phyloP scores from a whole-genome alignment of 1,284 basidiomycete genomes.

The Cryptococcus jaspeensis region DNA sequence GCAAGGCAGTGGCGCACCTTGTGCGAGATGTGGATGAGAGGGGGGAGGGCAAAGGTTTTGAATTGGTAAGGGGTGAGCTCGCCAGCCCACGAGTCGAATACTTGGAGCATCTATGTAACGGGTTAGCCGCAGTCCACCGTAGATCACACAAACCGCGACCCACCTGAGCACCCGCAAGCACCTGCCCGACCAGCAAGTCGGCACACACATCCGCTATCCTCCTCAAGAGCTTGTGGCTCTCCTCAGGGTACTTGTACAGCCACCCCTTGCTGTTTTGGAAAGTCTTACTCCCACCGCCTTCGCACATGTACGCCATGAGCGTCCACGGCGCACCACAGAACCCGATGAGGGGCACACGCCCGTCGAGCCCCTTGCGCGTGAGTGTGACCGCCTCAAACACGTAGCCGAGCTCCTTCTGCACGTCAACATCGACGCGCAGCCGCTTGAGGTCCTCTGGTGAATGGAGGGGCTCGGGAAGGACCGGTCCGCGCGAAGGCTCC shows the following conservation, averaged over 20 bases:
- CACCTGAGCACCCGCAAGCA: slow-evolving; percentile 89
- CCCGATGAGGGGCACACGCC: slow-evolving; percentile 88
- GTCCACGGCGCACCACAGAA: slow-evolving; percentile 98
- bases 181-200: slow-evolving; percentile 84
- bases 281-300: slow-evolving; percentile 86
- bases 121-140: not conserved
- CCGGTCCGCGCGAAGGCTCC: slow-evolving; percentile 73
- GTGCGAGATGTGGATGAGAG: slow-evolving; percentile 51
- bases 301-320: slow-evolving; percentile 93
- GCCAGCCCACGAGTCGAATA: slow-evolving; percentile 93
- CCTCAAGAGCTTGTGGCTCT: slow-evolving; percentile 70
- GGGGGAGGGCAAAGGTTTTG: slow-evolving; percentile 57
- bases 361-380: slow-evolving; percentile 72
- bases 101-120: slow-evolving; percentile 71
- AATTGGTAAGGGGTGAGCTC: slow-evolving; percentile 87
- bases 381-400: slow-evolving; percentile 85
- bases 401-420: slow-evolving; percentile 79
- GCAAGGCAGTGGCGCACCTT: slow-evolving; percentile 63
- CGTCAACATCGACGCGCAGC: slow-evolving; percentile 65
- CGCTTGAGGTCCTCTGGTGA: slow-evolving; percentile 69
- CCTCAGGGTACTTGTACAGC: slow-evolving; percentile 83
- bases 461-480: slow-evolving; percentile 77
- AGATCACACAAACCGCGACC: slow-evolving; percentile 23
- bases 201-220: slow-evolving; percentile 80
- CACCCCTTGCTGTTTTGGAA: slow-evolving; percentile 86